A percentile compares a stretch with the other conserved stretches of the same genome.
These are phyloP conservation scores for Trypanosoma theileri DNA, from an alignment of 208 protist genomes.

Conservation along the genomic window DNA sequence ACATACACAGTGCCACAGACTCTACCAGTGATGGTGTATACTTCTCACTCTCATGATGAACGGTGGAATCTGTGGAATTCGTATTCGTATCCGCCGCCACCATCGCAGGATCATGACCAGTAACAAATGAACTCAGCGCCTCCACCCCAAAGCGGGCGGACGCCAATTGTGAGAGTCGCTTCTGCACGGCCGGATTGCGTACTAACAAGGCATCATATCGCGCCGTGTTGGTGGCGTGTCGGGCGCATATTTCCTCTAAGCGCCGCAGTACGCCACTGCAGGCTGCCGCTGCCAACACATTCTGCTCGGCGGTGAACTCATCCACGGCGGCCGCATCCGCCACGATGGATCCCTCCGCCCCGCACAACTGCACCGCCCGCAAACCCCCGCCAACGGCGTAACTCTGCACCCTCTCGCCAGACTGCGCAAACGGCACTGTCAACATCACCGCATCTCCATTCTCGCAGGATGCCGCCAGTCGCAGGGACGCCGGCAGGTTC, in stretches of 20 bases:
- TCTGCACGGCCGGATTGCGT: constrained; percentile 67
- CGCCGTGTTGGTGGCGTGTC: constrained; percentile 63
- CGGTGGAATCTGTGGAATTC: too few species aligned
- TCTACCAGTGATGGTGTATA: constrained; percentile 40
- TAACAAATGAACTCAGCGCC: constrained; percentile 57
- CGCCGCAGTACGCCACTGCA: constrained; percentile 55
- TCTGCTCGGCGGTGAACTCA: constrained; percentile 43
- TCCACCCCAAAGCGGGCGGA: constrained; percentile 67
- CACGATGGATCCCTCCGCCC: constrained; percentile 33
- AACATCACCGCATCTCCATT: constrained; percentile 8
- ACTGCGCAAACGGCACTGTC: constrained; percentile 12
- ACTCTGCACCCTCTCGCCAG: constrained; percentile 21
- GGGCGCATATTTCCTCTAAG: constrained; percentile 57
- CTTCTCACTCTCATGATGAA: not conserved
- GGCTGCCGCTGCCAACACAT: constrained; percentile 64
- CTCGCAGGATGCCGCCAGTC: constrained; percentile 9
- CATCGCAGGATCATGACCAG: too few species aligned
- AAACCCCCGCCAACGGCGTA: constrained; percentile 34
- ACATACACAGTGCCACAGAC: constrained; percentile 55
- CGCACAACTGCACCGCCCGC: constrained; percentile 34
- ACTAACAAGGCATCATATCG: constrained; percentile 71
- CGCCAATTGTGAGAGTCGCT: constrained; percentile 57
- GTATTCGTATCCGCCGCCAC: too few species aligned
- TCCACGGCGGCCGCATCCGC: constrained; percentile 21
- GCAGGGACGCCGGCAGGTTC: not conserved